A percentile compares a stretch with the other conserved stretches of the same genome.
Conservation (phyloP, 2,329 filamentous ascomycete species). For the Macrophomina tecta region DNA sequence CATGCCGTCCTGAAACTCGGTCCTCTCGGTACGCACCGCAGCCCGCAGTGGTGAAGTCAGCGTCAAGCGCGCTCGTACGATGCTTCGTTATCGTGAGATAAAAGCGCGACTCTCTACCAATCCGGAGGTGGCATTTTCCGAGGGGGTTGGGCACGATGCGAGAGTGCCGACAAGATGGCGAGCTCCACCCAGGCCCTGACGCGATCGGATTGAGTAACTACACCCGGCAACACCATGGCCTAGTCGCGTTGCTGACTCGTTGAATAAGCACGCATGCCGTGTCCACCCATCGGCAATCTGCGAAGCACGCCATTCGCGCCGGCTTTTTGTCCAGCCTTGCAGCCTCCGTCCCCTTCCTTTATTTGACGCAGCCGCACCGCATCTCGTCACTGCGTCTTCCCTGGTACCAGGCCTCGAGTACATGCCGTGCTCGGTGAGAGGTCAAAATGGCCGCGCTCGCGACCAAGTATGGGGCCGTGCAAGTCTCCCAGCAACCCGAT, state of each 20-base stretch:
- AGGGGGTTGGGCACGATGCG: background rate
- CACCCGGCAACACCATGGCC: background rate
- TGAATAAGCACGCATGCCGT: background rate
- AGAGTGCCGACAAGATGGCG: background rate
- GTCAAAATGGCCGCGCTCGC: background rate
- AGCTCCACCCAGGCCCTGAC: constrained; percentile 8
- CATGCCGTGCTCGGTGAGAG: too few species aligned
- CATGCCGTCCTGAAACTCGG: too few species aligned
- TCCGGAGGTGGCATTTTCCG: too few species aligned
- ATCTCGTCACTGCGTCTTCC: background rate
- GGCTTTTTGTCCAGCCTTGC: background rate
- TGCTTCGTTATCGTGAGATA: too few species aligned
- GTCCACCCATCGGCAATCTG: constrained; percentile 13
- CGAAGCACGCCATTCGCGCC: constrained; percentile 18
- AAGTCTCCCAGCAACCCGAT: background rate
- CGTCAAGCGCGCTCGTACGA: too few species aligned
- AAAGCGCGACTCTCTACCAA: too few species aligned
- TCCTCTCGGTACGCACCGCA: too few species aligned
- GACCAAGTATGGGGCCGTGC: constrained; percentile 2
- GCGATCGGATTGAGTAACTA: background rate
- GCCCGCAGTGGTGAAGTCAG: too few species aligned
- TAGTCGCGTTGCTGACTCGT: background rate
- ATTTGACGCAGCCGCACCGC: background rate
- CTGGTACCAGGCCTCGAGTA: too few species aligned
- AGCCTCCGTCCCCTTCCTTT: background rate